These are phyloP conservation scores for Plasmodium inui DNA, from an alignment of 169 alveolate species.

Conservation along the genomic window DNA sequence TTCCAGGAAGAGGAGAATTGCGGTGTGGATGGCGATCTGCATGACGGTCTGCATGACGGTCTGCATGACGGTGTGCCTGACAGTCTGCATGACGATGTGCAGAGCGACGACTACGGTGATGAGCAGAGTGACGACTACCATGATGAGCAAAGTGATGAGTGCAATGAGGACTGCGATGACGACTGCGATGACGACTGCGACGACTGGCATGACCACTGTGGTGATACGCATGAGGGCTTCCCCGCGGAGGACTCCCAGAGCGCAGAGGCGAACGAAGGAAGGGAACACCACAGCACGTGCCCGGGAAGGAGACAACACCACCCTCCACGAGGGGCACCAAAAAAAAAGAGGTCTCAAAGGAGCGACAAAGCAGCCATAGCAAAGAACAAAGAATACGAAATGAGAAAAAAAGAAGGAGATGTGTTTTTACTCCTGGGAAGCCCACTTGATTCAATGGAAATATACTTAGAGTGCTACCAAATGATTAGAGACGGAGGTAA, in stretches of 20 bases:
- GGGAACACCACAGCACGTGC: neutral
- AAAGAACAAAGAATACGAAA: neutral
- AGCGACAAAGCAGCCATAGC: neutral
- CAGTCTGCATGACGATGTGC: no score
- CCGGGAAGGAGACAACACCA: neutral
- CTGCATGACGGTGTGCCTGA: no score
- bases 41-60: no score
- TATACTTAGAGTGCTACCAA: conserved; percentile 37
- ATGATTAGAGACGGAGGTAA: neutral
- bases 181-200: neutral
- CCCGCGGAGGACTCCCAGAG: neutral
- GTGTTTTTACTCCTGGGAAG: conserved; percentile 65
- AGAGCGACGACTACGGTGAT: neutral
- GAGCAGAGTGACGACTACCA: neutral
- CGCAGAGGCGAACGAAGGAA: neutral
- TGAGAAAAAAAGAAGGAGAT: conserved; percentile 59
- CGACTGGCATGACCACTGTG: neutral
- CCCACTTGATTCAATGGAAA: conserved; percentile 46
- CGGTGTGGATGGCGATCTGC: no score
- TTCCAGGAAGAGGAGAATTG: neutral
- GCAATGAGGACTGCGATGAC: neutral
- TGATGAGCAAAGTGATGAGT: neutral
- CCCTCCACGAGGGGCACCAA: neutral
- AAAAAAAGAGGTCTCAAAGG: neutral
- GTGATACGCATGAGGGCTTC: neutral